phyloP scores from a whole-genome alignment of 192 early-diverging fungal genomes.

The Lobosporangium transversale region DNA sequence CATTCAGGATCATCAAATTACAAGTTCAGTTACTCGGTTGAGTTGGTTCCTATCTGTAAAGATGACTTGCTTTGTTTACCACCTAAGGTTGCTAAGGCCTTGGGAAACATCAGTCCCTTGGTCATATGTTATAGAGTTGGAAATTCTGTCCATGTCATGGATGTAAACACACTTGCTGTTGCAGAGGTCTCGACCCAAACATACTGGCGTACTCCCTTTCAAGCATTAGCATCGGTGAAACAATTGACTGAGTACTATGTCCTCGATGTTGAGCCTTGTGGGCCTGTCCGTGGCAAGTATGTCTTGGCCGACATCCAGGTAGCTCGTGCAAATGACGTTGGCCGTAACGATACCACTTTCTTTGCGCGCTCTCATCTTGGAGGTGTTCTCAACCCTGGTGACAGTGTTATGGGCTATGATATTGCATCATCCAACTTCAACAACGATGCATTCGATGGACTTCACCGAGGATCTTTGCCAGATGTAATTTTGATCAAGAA shows the following conservation, averaged over 20 bases:
- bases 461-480: slow-evolving; percentile 74
- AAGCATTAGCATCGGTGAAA: slow-evolving; percentile 76
- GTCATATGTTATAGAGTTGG: slow-evolving; percentile 86
- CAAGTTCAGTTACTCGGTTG: slow-evolving; percentile 97
- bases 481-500: slow-evolving; percentile 95
- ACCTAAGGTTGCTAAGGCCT: slow-evolving; percentile 81
- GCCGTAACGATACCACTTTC: slow-evolving; percentile 86
- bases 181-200: slow-evolving; percentile 77
- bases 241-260: slow-evolving; percentile 95
- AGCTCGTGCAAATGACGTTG: slow-evolving; percentile 78
- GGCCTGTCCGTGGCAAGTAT: slow-evolving; percentile 77
- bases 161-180: slow-evolving; percentile 81
- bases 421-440: slow-evolving; percentile 92
- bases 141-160: slow-evolving; percentile 87
- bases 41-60: slow-evolving; percentile 95
- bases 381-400: slow-evolving; percentile 88
- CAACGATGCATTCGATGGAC: slow-evolving; percentile 80
- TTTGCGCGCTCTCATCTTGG: slow-evolving; percentile 94
- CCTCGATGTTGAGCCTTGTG: slow-evolving; percentile 89
- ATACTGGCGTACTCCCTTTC: slow-evolving; percentile 91
- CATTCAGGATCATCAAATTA: slow-evolving; percentile 91
- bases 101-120: slow-evolving; percentile 89
- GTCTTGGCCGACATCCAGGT: slow-evolving; percentile 92
- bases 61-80: slow-evolving; percentile 94
- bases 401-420: slow-evolving; percentile 93